Percentiles rank a stretch among this genome's conserved stretches.
These are phyloP conservation scores for Chrysanthemum lavandulifolium DNA, from an alignment of 129 eudicot genomes.

Conservation along the genomic window DNA sequence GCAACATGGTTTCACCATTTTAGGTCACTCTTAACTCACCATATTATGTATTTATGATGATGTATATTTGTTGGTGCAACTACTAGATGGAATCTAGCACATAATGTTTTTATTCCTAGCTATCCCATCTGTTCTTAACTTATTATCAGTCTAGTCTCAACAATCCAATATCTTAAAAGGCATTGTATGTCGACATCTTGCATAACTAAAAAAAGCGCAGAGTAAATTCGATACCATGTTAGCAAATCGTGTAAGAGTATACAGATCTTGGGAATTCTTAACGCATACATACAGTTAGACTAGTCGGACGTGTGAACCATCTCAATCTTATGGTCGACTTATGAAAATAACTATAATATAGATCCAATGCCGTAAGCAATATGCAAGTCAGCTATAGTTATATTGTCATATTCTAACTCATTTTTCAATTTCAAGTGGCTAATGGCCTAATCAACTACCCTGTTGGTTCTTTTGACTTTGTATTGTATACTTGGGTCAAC, in stretches of 20 bases:
- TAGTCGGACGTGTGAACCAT: neutral
- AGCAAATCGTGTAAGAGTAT: too few relatives aligned
- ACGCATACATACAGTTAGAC: neutral
- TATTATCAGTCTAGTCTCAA: conserved; percentile 2
- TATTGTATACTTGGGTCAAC: conserved; percentile 9
- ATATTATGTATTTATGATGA: conserved; percentile 19
- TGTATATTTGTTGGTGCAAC: conserved; percentile 27
- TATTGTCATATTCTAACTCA: conserved; percentile 22
- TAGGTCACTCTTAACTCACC: conserved; percentile 17
- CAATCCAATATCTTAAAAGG: neutral
- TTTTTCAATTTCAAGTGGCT: conserved; percentile 23
- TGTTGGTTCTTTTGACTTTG: conserved; percentile 18
- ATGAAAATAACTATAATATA: neutral
- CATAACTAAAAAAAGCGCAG: too few relatives aligned
- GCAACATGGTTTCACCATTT: conserved; percentile 28
- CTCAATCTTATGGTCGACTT: neutral
- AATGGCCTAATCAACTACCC: conserved; percentile 19
- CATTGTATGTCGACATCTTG: too few relatives aligned
- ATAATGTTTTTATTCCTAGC: conserved; percentile 5
- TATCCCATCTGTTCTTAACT: neutral
- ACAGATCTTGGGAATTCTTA: too few relatives aligned
- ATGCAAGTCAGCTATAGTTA: conserved; percentile 30
- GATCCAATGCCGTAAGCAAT: conserved; percentile 16
- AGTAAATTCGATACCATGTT: too few relatives aligned
- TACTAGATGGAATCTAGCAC: conserved; percentile 21